Conservation (phyloP, 2,329 filamentous ascomycete genomes). For the Diaporthe velutina region DNA sequence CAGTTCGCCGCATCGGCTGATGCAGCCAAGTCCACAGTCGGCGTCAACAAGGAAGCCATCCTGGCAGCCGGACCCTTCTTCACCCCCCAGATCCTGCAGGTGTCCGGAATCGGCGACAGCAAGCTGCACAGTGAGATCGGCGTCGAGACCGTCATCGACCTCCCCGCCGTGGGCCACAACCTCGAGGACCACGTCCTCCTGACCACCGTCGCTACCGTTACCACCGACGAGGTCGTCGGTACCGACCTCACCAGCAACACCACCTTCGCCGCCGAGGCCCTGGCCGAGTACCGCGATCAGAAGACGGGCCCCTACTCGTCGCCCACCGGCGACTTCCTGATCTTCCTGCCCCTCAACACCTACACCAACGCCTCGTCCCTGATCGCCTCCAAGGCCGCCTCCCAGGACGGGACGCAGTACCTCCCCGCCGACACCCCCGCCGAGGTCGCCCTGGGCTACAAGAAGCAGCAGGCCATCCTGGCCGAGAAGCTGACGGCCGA, state of each 20-base stretch:
- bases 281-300: constrained; percentile 44
- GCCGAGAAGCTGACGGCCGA: constrained; percentile 41
- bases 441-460: constrained; percentile 45
- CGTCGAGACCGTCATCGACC: constrained; percentile 66
- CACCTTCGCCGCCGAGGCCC: constrained; percentile 45
- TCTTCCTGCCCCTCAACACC: constrained; percentile 36
- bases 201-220: constrained; percentile 30
- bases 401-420: constrained; percentile 42
- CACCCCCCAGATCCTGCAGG: constrained; percentile 58
- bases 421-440: constrained; percentile 41
- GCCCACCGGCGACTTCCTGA: constrained; percentile 44
- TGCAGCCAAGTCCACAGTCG: constrained; percentile 34
- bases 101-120: constrained; percentile 56
- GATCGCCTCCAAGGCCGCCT: constrained; percentile 40
- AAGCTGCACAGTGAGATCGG: constrained; percentile 53
- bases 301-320: constrained; percentile 48
- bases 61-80: constrained; percentile 57
- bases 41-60: constrained; percentile 54
- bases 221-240: constrained; percentile 38
- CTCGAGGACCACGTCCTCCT: constrained; percentile 51
- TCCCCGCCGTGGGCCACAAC: constrained; percentile 71
- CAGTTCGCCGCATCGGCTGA: constrained; percentile 32
- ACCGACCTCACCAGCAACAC: constrained; percentile 42
- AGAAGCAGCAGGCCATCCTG: constrained; percentile 45
- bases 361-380: constrained; percentile 23